These are phyloP conservation scores for Phytophthora kernoviae DNA, from an alignment of 352 stramenopile genomes.

Conservation along the genomic window DNA sequence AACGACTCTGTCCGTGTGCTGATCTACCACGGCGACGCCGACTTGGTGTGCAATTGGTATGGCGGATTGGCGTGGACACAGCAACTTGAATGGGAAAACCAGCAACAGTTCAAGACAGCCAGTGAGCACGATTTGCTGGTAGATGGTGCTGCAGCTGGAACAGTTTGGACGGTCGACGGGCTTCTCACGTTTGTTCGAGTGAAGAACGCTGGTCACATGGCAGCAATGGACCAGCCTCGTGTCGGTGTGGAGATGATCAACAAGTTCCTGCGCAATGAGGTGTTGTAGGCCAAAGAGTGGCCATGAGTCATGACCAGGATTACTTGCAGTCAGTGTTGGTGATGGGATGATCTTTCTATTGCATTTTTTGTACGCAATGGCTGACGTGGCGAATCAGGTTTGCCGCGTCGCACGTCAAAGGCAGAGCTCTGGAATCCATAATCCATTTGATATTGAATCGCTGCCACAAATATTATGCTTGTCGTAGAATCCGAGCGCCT, in stretches of 20 bases:
- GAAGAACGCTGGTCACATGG: conserved; percentile 60
- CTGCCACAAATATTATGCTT: no score
- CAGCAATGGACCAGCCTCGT: conserved; percentile 51
- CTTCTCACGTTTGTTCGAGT: conserved; percentile 54
- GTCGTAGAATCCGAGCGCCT: no score
- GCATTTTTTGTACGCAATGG: conserved; percentile 8
- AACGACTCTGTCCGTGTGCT: conserved; percentile 69
- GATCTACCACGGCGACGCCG: conserved; percentile 96
- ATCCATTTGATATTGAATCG: no score
- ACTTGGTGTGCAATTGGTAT: conserved; percentile 97
- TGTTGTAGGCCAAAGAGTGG: conserved; percentile 12
- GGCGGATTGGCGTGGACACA: conserved; percentile 94
- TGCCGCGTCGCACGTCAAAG: no score
- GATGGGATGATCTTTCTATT: no score
- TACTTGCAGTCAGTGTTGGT: not conserved
- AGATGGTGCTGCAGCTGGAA: conserved; percentile 11
- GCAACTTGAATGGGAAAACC: conserved; percentile 90
- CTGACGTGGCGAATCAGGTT: conserved; percentile 16
- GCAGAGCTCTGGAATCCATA: no score
- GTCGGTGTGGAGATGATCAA: conserved; percentile 62
- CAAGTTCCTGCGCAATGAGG: conserved; percentile 49
- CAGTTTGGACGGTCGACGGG: conserved; percentile 19
- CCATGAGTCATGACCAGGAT: no score
- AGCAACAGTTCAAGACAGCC: conserved; percentile 77
- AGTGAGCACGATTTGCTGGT: conserved; percentile 23